Percentiles rank a stretch among this genome's conserved stretches.
These are phyloP conservation scores for Mortierella sp. DNA, from an alignment of 371 early-diverging fungal species.

Conservation along the genomic window DNA sequence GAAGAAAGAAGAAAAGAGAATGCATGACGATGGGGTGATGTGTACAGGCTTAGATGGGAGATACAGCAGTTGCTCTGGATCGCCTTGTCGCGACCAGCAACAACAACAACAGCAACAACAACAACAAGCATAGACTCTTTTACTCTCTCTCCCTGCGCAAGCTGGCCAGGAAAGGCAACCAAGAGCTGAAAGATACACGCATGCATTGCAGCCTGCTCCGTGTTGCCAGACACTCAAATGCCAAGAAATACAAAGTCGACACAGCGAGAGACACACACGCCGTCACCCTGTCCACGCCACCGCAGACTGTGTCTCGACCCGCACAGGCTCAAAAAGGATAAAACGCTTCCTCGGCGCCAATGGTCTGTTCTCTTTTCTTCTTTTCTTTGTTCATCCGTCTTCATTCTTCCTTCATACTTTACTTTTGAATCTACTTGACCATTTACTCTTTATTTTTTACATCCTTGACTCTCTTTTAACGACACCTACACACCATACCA, in stretches of 20 bases:
- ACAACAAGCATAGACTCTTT: too few relatives aligned
- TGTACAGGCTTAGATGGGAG: not conserved
- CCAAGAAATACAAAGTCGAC: constrained; percentile 5
- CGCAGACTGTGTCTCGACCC: not conserved
- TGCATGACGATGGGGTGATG: not conserved
- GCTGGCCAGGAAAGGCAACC: not conserved
- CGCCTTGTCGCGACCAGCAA: not conserved
- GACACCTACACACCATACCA: not conserved
- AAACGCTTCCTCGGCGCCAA: not conserved
- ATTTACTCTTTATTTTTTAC: too few relatives aligned
- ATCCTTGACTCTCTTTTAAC: not conserved
- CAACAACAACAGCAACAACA: too few relatives aligned
- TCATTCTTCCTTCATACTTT: not conserved
- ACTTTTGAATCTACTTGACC: not conserved
- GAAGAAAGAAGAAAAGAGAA: not conserved
- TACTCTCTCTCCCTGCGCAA: not conserved
- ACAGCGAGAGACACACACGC: not conserved
- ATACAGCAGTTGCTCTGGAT: not conserved
- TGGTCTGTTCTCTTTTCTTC: not conserved
- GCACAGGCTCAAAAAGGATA: not conserved
- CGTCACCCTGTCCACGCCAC: not conserved
- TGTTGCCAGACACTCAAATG: not conserved
- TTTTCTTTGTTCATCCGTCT: not conserved
- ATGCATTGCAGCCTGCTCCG: not conserved
- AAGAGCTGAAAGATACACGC: not conserved